Base-by-base conservation (phyloP, 2,329 filamentous ascomycete genomes). In the Scedosporium apiospermum region DNA sequence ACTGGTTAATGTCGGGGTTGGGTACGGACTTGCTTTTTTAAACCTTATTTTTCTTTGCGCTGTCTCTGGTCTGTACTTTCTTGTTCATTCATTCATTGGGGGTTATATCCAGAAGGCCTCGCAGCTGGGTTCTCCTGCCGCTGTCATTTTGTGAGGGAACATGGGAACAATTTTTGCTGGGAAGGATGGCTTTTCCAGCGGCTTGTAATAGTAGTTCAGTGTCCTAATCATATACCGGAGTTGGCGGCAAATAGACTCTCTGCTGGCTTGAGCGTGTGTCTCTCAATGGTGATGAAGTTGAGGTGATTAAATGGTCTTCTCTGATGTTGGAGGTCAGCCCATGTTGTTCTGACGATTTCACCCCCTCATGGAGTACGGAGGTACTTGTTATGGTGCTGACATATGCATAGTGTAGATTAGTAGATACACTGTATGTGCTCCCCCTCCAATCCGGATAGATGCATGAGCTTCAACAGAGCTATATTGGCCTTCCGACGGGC, bases 131-230 rank as follows among this genome's bases (percentile, higher is more conserved):
- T 27, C 38, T 59, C n/a, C 34, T 44, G 38, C 57, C n/a, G 34
- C 34, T 26, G 34, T 38, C 21, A 26, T 42, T 42, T 59, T 2
- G 18, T 59, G 57, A 62, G 58, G 30, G 60, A 58, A 51, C 49
- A 62, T 58, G 59, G 44, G 59, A 62, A 62, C 53, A 9, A 62
- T 62, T 34, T 21, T 44, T 62, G 49, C 60, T 26, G 51, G 53
- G 60, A 42, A 62, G 53, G 23, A 58, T 44, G 57, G 57, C 51
- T 49, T 58, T 46, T 62, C 60, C 26, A 53, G 21, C 27, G 23
- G 41, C 60, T 62, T 62, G 60, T 62, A 62, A 57, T 53, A 62
- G 26, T 62, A 62, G 60, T 62, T 61, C 30, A 34, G 60, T 62
- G 51, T 62, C 60, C 38, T 62, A 62, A 62, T 62, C 57, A 59